These are phyloP conservation scores for Kuraishia hungarica DNA, from an alignment of 805 yeast species.

Conservation along the genomic window DNA sequence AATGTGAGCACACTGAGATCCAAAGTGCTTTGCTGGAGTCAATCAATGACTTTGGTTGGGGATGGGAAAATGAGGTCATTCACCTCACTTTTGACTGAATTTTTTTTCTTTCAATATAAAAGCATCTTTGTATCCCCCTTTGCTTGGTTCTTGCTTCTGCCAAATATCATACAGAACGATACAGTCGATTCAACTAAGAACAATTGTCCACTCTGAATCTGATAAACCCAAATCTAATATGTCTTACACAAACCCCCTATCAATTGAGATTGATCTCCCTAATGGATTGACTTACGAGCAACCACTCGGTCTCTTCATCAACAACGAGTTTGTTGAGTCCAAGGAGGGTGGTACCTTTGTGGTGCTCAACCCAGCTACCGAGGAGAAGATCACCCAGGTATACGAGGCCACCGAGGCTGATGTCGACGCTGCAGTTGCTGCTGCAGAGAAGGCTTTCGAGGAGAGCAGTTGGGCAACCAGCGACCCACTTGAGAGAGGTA, in stretches of 20 bases:
- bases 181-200: not conserved
- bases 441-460: constrained; percentile 74
- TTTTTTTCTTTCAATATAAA: not conserved
- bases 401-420: constrained; percentile 75
- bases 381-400: constrained; percentile 57
- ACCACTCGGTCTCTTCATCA: constrained; percentile 54
- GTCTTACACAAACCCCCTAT: constrained; percentile 1
- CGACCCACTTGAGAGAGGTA: constrained; percentile 63
- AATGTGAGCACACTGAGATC: not conserved
- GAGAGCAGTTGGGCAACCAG: constrained; percentile 52
- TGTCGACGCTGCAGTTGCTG: constrained; percentile 77
- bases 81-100: not conserved
- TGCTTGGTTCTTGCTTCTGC: not conserved
- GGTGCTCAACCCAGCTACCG: constrained; percentile 62
- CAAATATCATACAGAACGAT: not conserved
- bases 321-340: constrained; percentile 53
- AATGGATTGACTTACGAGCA: constrained; percentile 50
- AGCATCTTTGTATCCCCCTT: not conserved
- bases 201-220: not conserved
- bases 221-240: not conserved
- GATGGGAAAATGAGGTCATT: not conserved
- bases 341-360: constrained; percentile 49
- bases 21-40: not conserved
- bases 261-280: constrained; percentile 45
- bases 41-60: not conserved